Evolutionary conservation across 2,329 filamentous ascomycete species (phyloP), one percentile per base, ranked within the genome.

Genomic region (Tolypocladium pustulatum): DNA sequence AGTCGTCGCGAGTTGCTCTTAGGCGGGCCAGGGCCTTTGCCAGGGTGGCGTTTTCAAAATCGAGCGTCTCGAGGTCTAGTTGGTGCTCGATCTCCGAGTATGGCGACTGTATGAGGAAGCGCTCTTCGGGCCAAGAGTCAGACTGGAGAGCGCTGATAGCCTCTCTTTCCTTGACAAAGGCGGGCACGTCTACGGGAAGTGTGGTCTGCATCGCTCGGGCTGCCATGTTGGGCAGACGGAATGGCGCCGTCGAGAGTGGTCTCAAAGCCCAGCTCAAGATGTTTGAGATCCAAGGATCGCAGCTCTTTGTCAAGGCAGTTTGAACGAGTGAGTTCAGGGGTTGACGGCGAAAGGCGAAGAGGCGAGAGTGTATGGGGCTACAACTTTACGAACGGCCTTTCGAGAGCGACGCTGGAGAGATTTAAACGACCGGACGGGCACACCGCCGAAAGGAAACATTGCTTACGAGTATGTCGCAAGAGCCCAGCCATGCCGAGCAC

Each of bases 21-120:
- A 96, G 78, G 17, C 76, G 75, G 34, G 82, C 82, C 60, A 96
- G 76, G 0, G 91, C 88, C 60, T 84, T 80, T 6, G 91, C 87
- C 57, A 96, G 78, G 56, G 95, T 78, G 12, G 79, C 81, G 62
- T 86, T 86, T 62, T 89, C 81, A 0, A 73, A 73, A 61, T 89
- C 80, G 8, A 96, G 78, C 3, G 79, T 84, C 53, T 78, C 72
- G 59, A 96, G 79, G 68, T 92, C 84, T 38, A 96, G 83, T 55
- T 90, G 82, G 71, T 96, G 91, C 3, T 81, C 77, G 34, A 76
- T 71, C 49, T 86, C 83, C 12, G 84, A 83, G 70, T 96, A 96
- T 0, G 91, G 91, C 0, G 91, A 96, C 61, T 86, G 81, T 46
- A 88, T 76, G 52, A 94, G 65, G 62, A 69, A 69, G 27, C 68